Evolutionary conservation across 257 asterid genomes (phyloP), one percentile per base, ranked within the genome.

Genomic region (Solanum pinnatisectum): DNA sequence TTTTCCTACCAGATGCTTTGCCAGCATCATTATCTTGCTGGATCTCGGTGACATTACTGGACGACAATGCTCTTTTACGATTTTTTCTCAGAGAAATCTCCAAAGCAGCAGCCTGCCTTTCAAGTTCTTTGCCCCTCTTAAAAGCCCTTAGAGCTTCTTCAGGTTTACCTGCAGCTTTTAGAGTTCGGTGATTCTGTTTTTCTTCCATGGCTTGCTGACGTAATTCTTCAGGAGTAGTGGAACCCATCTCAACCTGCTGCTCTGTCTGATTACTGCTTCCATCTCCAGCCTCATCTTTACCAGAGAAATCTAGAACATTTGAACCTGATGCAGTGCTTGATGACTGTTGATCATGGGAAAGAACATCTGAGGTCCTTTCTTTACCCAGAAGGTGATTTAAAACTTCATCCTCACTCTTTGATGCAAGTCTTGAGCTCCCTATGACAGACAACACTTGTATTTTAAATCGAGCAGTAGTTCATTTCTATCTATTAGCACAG

Each of bases 91-190:
- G 88, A 82, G 93, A 88, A 85, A 96, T 67, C 92, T 96, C 98
- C 94, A 95, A 85, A 10, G 98, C 96, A 67, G 87, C 98, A 90
- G 99, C 99, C 89, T 94, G 98, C 92, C 98, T 94, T 90, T 97
- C 99, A 44, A 96, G 98, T 91, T 97, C 99, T 90, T 97, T 97
- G 37, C 98, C 99, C 91, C 89, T 92, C 91, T 97, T 97, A 86
- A 93, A 97, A 84, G 98, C 98, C 90, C 87, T 91, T 32, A 96
- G 87, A 59, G 99, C 99, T 90, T 96, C 98, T 88, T 97, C 99
- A 37, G 98, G 88, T 90, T 97, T 97, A 85, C 99, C 99, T 93
- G 94, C 95, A 32, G 96, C 93, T 92, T 95, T 96, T 87, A 96
- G 90, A 84, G 95, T 93, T 92, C 88, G 94, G 86, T 95, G 90